phyloP scores from a whole-genome alignment of 2,329 filamentous ascomycete genomes.

The Epichloe bromicola region DNA sequence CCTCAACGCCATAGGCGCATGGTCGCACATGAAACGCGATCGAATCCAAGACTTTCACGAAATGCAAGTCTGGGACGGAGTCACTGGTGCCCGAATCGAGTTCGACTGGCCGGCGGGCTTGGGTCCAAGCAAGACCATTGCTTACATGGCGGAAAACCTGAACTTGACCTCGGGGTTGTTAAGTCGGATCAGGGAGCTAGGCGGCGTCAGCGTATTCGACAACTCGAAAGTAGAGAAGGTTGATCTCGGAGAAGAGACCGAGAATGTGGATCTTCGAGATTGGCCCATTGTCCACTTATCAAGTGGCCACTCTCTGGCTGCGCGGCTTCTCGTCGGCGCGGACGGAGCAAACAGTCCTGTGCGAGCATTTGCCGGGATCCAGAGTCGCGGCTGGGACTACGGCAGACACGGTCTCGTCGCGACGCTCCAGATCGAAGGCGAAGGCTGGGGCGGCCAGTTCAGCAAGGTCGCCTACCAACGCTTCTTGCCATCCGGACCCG shows the following conservation, averaged over 20 bases:
- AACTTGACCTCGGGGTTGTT: slow-evolving; percentile 76
- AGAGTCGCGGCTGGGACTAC: slow-evolving; percentile 87
- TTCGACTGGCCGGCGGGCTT: slow-evolving; percentile 58
- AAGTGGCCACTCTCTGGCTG: slow-evolving; percentile 54
- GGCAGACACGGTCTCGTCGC: slow-evolving; percentile 81
- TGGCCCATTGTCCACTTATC: slow-evolving; percentile 78
- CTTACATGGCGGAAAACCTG: slow-evolving; percentile 92
- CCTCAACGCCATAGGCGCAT: slow-evolving; percentile 71
- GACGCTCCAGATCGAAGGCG: slow-evolving; percentile 59
- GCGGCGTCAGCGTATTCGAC: slow-evolving; percentile 58
- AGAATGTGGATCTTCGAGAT: slow-evolving; percentile 62
- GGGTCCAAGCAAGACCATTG: slow-evolving; percentile 51
- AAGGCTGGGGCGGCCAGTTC: slow-evolving; percentile 38
- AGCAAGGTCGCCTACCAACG: slow-evolving; percentile 81
- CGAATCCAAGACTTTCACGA: slow-evolving; percentile 81
- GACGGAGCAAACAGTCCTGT: slow-evolving; percentile 94
- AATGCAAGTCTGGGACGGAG: slow-evolving; percentile 98
- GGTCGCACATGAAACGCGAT: slow-evolving; percentile 58
- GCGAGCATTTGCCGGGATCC: slow-evolving; percentile 74
- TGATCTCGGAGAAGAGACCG: slow-evolving; percentile 53
- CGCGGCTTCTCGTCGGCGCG: slow-evolving; percentile 78
- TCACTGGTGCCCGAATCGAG: slow-evolving; percentile 73
- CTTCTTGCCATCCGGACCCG: slow-evolving; percentile 82
- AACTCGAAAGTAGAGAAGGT: slow-evolving; percentile 72
- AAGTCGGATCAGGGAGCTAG: slow-evolving; percentile 55